Evolutionary conservation across 192 early-diverging fungal species (phyloP), one percentile per base, ranked within the genome.

Genomic region (Podila verticillata): DNA sequence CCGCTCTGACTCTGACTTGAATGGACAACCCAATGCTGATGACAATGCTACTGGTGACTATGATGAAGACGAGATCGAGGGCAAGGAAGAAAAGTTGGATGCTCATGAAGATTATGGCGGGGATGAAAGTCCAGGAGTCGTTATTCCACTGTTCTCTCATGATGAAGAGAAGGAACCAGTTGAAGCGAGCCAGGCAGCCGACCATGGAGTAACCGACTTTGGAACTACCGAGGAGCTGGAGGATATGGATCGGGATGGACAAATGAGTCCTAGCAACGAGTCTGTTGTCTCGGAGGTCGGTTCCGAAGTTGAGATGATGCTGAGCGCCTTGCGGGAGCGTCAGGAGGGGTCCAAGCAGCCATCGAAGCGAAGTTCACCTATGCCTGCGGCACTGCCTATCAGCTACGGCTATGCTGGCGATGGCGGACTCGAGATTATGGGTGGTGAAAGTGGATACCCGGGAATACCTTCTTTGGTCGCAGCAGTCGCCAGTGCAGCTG

Each of bases 281-380:
- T 69, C 63, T n/a, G 30, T 20, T 13, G 19, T 61, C 0, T 80
- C 77, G 1, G 77, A 80, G 26, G 77, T 80, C 32, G 77, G 77
- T 26, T 80, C 77, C 0, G 77, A 80, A n/a, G 77, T 80, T 3
- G 77, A 66, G 57, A 19, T 72, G 56, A 72, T 80, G 48, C 48
- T 80, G 49, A 72, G 70, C 35, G 77, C 77, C 4, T 35, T 80
- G 19, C 64, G 70, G 61, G 70, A 72, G 30, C 77, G 77, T 5
- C 70, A 80, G 31, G 70, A 61, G 32, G 28, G 19, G 0, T 71
- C 75, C 20, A 36, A 51, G 22, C 75, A 79, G 30, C 56, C 54
- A 5, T 80, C 77, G 28, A 49, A 47, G 22, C 48, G n/a, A 26
- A 34, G 48, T 2, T 71, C 69, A 17, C 73, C 73, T 13, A 24